phyloP scores from a whole-genome alignment of 305 asterid species.

The Fraxinus dipetala region DNA sequence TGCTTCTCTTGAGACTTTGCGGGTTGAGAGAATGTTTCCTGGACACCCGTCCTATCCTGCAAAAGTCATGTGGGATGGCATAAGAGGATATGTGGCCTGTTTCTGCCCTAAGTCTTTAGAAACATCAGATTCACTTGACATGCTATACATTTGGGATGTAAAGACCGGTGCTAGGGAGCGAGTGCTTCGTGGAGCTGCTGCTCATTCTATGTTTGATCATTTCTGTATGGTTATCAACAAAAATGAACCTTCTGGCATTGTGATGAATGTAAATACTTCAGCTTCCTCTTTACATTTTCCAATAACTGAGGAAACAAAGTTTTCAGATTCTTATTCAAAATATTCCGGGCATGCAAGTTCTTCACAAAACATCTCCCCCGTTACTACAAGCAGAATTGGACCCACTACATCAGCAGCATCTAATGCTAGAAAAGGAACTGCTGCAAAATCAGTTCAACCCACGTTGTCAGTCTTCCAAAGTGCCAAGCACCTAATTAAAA shows the following conservation, averaged over 20 bases:
- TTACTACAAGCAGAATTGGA: conserved; percentile 25
- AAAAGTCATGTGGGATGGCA: conserved; percentile 89
- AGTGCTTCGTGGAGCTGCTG: conserved; percentile 90
- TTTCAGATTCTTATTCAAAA: conserved; percentile 42
- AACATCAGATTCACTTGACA: conserved; percentile 58
- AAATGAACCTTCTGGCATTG: conserved; percentile 35
- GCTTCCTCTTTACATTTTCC: conserved; percentile 73
- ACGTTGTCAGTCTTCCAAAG: conserved; percentile 40
- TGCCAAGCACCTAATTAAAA: conserved; percentile 61
- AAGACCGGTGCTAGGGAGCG: conserved; percentile 98
- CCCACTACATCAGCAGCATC: conserved; percentile 28
- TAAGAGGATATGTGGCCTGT: conserved; percentile 82
- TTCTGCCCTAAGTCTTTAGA: conserved; percentile 68
- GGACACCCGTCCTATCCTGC: conserved; percentile 80
- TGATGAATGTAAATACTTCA: conserved; percentile 68
- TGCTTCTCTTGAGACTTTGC: conserved; percentile 75
- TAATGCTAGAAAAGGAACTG: conserved; percentile 34
- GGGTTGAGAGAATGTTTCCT: conserved; percentile 91
- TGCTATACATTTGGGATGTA: conserved; percentile 91
- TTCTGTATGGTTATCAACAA: conserved; percentile 50
- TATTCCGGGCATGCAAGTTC: conserved; percentile 38
- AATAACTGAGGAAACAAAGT: conserved; percentile 45
- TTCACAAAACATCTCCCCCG: conserved; percentile 30
- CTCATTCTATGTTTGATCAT: conserved; percentile 94
- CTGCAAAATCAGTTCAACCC: conserved; percentile 32